Base-by-base conservation (phyloP, 192 early-diverging fungal genomes). In the Lobosporangium transversale region DNA sequence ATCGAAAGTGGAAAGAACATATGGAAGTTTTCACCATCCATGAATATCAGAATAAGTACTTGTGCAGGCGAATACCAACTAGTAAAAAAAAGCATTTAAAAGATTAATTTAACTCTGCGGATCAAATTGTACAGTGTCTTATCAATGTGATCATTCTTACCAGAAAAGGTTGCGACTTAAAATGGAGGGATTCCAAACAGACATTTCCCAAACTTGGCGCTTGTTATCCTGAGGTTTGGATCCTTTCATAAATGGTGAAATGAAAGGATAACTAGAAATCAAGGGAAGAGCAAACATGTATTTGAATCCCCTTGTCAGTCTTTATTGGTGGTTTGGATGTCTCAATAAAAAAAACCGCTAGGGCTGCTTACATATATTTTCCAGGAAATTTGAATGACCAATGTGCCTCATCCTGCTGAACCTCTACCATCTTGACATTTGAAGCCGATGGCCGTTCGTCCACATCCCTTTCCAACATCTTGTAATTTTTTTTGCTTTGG, bases 11-110 rank as follows among this genome's bases (percentile, higher is more conserved):
- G 86, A 17, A 90, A 30, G 37, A 89, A 80, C 32, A 87, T 82
- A 64, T 81, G 74, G 71, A 85, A 87, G 57, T 89, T 90, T 2
- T 86, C 81, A 3, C 68, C 61, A 21, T 82, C 67, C 68, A 87
- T 78, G 49, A 78, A 74, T 15, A 73, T 60, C 62, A 90, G 40
- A 9, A 87, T 58, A 64, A 90, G 57, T 21, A 86, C 81, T 74
- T 90, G 89, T 12, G 79, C 81, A 1, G 89, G 89, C 20, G 87
- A 89, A 60, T 76, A 89, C 88, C 86, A 89, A 47, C 89, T 82
- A 36, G 14, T 26, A 21, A 24, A 30, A 31, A 42, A n/a, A 58
- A 37, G 23, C n/a, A 10, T 35, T 12, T 24, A 43, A 6, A 42
- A 48, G 9, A 12, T 23, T 43, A 43, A 29, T 3, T 12, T 1